A percentile compares a stretch with the other conserved stretches of the same genome.
These are phyloP conservation scores for Cyberlindnera veronae DNA, from an alignment of 805 yeast species.

Conservation along the genomic window DNA sequence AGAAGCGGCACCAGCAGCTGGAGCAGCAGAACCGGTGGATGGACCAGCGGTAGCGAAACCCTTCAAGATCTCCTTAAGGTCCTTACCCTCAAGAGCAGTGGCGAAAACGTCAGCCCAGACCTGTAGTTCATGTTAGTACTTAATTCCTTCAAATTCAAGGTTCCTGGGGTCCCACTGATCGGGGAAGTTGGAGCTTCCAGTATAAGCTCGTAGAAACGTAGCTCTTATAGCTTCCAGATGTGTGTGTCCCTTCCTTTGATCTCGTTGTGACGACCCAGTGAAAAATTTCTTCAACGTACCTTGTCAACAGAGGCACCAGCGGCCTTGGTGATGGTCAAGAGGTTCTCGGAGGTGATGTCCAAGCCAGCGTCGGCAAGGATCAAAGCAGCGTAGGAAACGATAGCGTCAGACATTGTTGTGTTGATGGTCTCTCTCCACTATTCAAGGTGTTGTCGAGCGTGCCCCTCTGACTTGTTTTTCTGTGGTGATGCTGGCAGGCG, in stretches of 20 bases:
- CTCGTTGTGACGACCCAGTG: background rate
- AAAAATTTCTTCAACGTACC: conserved; percentile 24
- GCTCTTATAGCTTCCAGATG: background rate
- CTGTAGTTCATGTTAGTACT: conserved; percentile 26
- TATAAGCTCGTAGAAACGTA: too few species aligned
- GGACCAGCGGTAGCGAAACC: conserved; percentile 51
- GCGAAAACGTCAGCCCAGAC: conserved; percentile 83
- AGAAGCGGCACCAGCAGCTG: conserved; percentile 44
- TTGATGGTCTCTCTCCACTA: conserved; percentile 1
- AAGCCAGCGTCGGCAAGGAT: conserved; percentile 96
- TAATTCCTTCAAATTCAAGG: background rate
- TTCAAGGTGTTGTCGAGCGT: background rate
- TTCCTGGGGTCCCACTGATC: background rate
- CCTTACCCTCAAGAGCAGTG: conserved; percentile 77
- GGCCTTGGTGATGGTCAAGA: conserved; percentile 65
- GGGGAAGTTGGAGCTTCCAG: background rate
- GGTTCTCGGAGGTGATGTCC: conserved; percentile 85
- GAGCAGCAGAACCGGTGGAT: conserved; percentile 48
- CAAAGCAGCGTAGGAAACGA: conserved; percentile 97
- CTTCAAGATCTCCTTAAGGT: conserved; percentile 64
- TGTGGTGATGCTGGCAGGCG: too few species aligned
- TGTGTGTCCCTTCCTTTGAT: background rate
- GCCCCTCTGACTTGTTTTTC: conserved; percentile 7
- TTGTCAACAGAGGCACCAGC: conserved; percentile 76
- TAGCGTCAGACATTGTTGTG: conserved; percentile 80